Percentiles rank a stretch among this genome's conserved stretches.
These are phyloP conservation scores for Olyra latifolia DNA, from an alignment of 176 grass and related monocot species.

Conservation along the genomic window DNA sequence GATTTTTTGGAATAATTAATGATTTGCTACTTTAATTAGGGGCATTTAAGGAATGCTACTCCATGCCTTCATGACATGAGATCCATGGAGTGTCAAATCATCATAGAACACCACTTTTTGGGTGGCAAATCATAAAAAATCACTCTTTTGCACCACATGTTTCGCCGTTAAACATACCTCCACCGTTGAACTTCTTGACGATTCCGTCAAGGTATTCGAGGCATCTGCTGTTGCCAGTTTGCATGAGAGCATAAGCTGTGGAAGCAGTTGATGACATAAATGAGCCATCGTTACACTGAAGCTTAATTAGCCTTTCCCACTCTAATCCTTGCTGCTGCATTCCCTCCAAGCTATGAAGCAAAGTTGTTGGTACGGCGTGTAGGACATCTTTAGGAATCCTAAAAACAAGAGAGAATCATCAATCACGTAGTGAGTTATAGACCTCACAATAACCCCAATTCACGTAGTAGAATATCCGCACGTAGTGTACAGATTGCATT, in stretches of 20 bases:
- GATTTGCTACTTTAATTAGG: too few species aligned
- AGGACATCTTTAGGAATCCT: constrained; percentile 52
- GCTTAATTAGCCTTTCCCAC: constrained; percentile 43
- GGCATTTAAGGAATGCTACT: too few species aligned
- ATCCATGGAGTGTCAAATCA: too few species aligned
- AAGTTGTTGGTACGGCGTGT: constrained; percentile 35
- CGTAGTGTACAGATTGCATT: too few species aligned
- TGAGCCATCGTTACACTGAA: constrained; percentile 49
- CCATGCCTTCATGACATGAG: too few species aligned
- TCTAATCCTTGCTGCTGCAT: constrained; percentile 38
- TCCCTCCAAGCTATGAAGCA: constrained; percentile 53
- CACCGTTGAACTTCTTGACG: constrained; percentile 35
- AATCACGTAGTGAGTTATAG: neutral
- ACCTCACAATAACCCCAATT: neutral
- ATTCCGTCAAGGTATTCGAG: constrained; percentile 32
- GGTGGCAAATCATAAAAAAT: too few species aligned
- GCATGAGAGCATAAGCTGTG: constrained; percentile 51
- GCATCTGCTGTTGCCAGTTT: constrained; percentile 36
- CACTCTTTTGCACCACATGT: too few species aligned
- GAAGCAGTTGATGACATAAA: constrained; percentile 43
- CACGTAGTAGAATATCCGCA: neutral
- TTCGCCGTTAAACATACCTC: constrained; percentile 20
- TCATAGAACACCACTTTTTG: too few species aligned
- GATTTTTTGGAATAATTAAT: too few species aligned
- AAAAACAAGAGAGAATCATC: neutral